These are phyloP conservation scores for Chaetomium olivaceum DNA, from an alignment of 2,329 filamentous ascomycete species.

Conservation along the genomic window DNA sequence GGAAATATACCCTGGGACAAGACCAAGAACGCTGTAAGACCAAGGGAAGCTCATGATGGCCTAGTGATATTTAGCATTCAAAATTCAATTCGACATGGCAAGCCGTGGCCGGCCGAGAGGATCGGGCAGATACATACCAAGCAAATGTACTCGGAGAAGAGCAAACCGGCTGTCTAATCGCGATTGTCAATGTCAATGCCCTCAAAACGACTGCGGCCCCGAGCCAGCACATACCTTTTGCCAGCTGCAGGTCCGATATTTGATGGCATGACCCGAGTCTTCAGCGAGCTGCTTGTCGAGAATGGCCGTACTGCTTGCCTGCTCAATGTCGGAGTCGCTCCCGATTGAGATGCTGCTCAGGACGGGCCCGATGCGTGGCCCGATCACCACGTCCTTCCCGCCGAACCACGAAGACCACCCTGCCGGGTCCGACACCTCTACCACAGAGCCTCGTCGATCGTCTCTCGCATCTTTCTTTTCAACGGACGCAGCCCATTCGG, in stretches of 20 bases:
- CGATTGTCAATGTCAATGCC: not conserved
- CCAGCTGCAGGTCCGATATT: slow-evolving; percentile 93
- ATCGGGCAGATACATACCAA: slow-evolving; percentile 42
- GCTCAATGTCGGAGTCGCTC: slow-evolving; percentile 35
- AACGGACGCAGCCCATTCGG: not conserved
- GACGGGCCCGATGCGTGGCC: slow-evolving; percentile 54
- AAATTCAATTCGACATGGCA: not conserved
- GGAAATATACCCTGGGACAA: slow-evolving; percentile 60
- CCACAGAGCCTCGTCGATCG: not conserved
- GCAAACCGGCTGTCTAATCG: slow-evolving; percentile 77
- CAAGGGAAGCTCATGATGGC: slow-evolving; percentile 94
- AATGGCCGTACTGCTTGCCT: slow-evolving; percentile 45
- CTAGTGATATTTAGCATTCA: slow-evolving; percentile 16
- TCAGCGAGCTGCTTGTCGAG: slow-evolving; percentile 69
- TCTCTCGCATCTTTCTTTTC: not conserved
- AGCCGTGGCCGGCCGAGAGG: not conserved
- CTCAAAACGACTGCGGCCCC: too few relatives aligned
- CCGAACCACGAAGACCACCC: slow-evolving; percentile 43
- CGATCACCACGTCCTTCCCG: slow-evolving; percentile 45
- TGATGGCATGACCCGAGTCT: slow-evolving; percentile 76
- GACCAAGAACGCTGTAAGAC: slow-evolving; percentile 83
- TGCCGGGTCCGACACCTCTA: not conserved
- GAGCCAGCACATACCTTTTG: slow-evolving; percentile 49
- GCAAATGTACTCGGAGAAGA: slow-evolving; percentile 92
- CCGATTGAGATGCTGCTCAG: slow-evolving; percentile 37